Evolutionary conservation across 2,329 filamentous ascomycete species (phyloP).

Genomic region (Biscogniauxia sp.): DNA sequence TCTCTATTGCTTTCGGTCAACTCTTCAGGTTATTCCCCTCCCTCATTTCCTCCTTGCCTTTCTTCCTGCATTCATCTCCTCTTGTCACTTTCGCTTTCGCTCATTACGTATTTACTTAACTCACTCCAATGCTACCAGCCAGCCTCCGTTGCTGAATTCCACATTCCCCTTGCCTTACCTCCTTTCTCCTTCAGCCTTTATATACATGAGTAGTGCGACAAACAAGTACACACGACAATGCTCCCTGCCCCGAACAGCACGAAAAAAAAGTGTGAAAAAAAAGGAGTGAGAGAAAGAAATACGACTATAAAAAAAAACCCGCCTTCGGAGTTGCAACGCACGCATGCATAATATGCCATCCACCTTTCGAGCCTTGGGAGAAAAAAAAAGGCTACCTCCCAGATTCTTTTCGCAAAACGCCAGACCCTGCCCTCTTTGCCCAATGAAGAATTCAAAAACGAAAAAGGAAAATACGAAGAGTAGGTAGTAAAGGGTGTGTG

Average conservation of each 20-base stretch:
- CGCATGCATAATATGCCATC: conserved; percentile 3
- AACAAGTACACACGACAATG: background rate
- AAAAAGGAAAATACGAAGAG: background rate
- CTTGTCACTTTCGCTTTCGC: background rate
- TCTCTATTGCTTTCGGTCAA: background rate
- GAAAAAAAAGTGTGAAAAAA: background rate
- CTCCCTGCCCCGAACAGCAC: background rate
- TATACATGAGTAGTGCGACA: background rate
- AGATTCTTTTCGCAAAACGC: conserved; percentile 1
- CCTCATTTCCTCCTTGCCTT: background rate
- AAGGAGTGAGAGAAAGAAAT: background rate
- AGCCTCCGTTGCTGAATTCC: background rate
- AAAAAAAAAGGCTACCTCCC: background rate
- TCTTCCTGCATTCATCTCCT: background rate
- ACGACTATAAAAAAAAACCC: background rate
- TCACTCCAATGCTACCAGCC: background rate
- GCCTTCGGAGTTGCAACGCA: background rate
- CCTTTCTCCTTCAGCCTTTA: background rate
- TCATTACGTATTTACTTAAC: background rate
- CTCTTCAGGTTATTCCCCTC: background rate
- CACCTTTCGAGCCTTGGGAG: background rate
- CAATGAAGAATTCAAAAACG: background rate
- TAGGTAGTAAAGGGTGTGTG: conserved; percentile 1
- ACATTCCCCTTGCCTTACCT: background rate
- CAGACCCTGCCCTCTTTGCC: background rate